Base-by-base conservation (phyloP, 2,329 filamentous ascomycete species). In the Trichoderma sp. region DNA sequence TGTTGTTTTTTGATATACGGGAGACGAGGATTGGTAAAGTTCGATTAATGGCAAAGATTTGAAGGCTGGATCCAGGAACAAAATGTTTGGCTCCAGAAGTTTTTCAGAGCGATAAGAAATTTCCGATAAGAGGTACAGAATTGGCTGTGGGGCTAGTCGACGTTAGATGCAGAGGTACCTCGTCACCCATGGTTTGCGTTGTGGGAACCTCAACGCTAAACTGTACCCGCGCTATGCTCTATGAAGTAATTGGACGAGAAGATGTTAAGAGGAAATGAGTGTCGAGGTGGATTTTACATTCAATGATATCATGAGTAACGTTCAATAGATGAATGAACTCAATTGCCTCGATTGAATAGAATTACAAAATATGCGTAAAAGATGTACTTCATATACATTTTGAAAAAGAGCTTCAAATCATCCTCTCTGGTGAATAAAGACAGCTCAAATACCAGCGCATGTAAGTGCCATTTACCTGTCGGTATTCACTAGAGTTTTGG, bases 91-190 rank as follows among this genome's bases (percentile, higher is more conserved):
- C 12, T 36, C 65, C 51, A 60, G 65, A 69, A 69, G 56, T 60
- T 69, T 69, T 69, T 69, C 56, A 47, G 65, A 34, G 24, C 12
- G 65, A 69, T 69, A 69, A 69, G 65, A 30, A 69, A 61, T 69
- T 43, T 51, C 65, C 65, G 65, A 69, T 69, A 69, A 69, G 65
- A 69, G 43, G 28, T 56, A 15, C 3, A 24, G 3, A 26, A 11
- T 15, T 69, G 15, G 14, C 26, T 65, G 62, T 15, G 47, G 63
- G 62, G 63, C 30, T 11, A 12, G 43, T n/a, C 39, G 6, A 12
- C n/a, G 43, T 51, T 51, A 51, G n/a, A 21, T 4, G 7, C 0
- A 14, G 4, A 61, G 4, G 65, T 69, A 51, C 65, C 14, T 3
- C 4, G 9, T 12, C 11, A 34, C 26, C 6, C 7, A 9, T 21